phyloP scores from a whole-genome alignment of 2,329 filamentous ascomycete species.

The Chaetothyriales sp. region DNA sequence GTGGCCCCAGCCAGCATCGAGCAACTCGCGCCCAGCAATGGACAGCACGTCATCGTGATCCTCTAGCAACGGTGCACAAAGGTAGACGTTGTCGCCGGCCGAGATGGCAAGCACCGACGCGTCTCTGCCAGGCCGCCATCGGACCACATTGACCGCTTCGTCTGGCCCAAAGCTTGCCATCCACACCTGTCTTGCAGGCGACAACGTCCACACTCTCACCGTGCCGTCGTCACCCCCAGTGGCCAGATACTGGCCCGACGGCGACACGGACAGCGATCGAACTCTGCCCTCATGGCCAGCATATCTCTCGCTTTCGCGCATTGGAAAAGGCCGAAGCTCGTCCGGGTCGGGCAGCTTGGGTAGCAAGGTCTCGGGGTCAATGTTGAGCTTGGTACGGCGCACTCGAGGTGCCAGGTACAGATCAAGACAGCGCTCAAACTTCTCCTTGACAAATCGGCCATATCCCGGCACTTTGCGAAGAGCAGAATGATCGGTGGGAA shows the following conservation, averaged over 20 bases:
- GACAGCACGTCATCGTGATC: constrained; percentile 23
- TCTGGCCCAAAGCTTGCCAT: constrained; percentile 57
- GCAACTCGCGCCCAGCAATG: constrained; percentile 56
- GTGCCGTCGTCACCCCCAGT: constrained; percentile 91
- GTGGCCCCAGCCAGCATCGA: constrained; percentile 88
- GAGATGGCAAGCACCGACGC: constrained; percentile 70
- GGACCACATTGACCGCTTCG: constrained; percentile 69
- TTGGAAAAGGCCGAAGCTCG: constrained; percentile 89
- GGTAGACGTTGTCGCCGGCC: constrained; percentile 69
- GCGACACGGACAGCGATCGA: constrained; percentile 70
- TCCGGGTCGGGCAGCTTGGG: constrained; percentile 88
- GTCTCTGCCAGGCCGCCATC: constrained; percentile 78
- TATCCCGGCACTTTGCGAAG: constrained; percentile 88
- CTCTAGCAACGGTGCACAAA: constrained; percentile 58
- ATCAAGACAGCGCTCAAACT: constrained; percentile 89
- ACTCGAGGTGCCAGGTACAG: constrained; percentile 88
- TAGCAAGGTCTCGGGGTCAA: constrained; percentile 82
- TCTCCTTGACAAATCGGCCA: constrained; percentile 79
- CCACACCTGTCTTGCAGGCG: constrained; percentile 80
- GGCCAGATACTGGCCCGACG: constrained; percentile 71
- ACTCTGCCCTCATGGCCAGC: constrained; percentile 79
- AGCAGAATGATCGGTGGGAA: constrained; percentile 69
- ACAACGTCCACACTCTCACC: constrained; percentile 76
- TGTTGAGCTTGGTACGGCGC: constrained; percentile 86
- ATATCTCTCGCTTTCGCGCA: constrained; percentile 75